A percentile compares a stretch with the other conserved stretches of the same genome.
These are phyloP conservation scores for Opeltia flavorubescens DNA, from an alignment of 495 filamentous ascomycete species.

Conservation along the genomic window DNA sequence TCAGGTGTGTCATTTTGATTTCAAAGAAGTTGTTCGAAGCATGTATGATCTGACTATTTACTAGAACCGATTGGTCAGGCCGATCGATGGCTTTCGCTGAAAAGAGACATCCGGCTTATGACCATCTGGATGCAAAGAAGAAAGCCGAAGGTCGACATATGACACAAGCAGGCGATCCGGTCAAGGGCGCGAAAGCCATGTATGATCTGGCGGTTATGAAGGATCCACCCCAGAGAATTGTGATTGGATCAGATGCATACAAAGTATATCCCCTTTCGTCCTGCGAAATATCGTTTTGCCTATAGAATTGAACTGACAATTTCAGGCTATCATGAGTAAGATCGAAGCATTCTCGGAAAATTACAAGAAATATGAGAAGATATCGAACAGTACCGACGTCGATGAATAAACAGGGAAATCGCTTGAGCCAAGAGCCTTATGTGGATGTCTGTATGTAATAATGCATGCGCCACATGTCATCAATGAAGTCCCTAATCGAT, in stretches of 20 bases:
- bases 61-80: slow-evolving; percentile 10
- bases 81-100: slow-evolving; percentile 22
- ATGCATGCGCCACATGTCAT: too few relatives aligned
- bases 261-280: not conserved
- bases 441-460: too few relatives aligned
- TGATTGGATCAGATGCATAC: slow-evolving; percentile 32
- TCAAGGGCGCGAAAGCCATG: slow-evolving; percentile 29
- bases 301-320: not conserved
- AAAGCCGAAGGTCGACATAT: slow-evolving; percentile 22
- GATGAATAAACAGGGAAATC: slow-evolving; percentile 20
- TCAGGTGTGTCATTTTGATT: slow-evolving; percentile 5
- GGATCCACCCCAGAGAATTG: slow-evolving; percentile 28
- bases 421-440: not conserved
- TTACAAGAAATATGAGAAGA: slow-evolving; percentile 29
- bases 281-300: not conserved
- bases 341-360: slow-evolving; percentile 25
- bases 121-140: slow-evolving; percentile 28
- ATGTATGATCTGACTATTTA: not conserved
- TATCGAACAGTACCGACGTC: slow-evolving; percentile 31
- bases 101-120: slow-evolving; percentile 27
- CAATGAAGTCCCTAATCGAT: too few relatives aligned
- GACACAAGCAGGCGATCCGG: slow-evolving; percentile 29
- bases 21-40: not conserved
- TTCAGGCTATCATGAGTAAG: slow-evolving; percentile 23
- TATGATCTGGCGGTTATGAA: slow-evolving; percentile 33